A percentile compares a stretch with the other conserved stretches of the same genome.
These are phyloP conservation scores for Phaeodactylum tricornutum DNA, from an alignment of 108 stramenopile species.

Conservation along the genomic window DNA sequence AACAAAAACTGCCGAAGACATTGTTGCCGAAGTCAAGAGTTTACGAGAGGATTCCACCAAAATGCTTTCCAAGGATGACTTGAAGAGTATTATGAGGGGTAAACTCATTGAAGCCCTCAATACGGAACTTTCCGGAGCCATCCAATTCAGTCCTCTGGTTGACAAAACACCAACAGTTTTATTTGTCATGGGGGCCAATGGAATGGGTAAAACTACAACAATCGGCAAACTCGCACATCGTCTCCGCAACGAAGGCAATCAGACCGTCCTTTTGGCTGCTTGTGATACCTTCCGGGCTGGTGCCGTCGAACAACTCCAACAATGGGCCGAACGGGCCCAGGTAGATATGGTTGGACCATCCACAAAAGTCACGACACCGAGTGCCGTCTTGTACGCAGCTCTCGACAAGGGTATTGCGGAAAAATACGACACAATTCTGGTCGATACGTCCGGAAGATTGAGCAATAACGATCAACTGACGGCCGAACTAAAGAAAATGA, in stretches of 20 bases:
- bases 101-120: conserved; percentile 60
- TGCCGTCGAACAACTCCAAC: conserved; percentile 87
- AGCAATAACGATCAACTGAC: conserved; percentile 87
- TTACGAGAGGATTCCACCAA: conserved; percentile 31
- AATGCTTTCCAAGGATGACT: conserved; percentile 49
- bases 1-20: conserved; percentile 61
- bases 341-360: conserved; percentile 77
- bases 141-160: conserved; percentile 39
- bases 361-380: conserved; percentile 42
- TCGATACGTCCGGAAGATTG: conserved; percentile 88
- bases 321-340: conserved; percentile 80
- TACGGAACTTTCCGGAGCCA: conserved; percentile 24
- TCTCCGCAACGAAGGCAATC: conserved; percentile 61
- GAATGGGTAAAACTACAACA: conserved; percentile 84
- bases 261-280: conserved; percentile 82
- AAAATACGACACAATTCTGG: conserved; percentile 80
- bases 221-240: conserved; percentile 87
- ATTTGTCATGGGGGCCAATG: conserved; percentile 81
- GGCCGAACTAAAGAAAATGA: conserved; percentile 84
- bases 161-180: conserved; percentile 48
- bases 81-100: conserved; percentile 67
- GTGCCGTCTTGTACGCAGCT: conserved; percentile 63
- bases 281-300: conserved; percentile 96
- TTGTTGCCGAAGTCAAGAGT: conserved; percentile 60
- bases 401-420: conserved; percentile 66